A percentile compares a stretch with the other conserved stretches of the same genome.
phyloP scores from a whole-genome alignment of 805 yeast species.

The Candida stauntonica region DNA sequence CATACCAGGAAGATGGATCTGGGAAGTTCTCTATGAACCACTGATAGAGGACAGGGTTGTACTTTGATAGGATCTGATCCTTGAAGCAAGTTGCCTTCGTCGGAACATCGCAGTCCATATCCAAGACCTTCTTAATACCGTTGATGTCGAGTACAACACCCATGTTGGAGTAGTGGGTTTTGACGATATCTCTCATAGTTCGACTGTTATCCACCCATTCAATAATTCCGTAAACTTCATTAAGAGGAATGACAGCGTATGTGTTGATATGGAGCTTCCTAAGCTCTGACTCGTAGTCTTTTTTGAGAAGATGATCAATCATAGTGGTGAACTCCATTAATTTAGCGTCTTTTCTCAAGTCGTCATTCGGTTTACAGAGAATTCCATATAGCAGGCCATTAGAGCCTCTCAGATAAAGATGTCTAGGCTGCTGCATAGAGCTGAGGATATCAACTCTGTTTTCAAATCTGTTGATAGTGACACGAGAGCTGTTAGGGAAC shows the following conservation, averaged over 20 bases:
- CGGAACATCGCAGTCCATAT: conserved; percentile 24
- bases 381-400: conserved; percentile 72
- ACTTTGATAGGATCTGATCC: conserved; percentile 28
- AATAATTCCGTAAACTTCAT: conserved; percentile 83
- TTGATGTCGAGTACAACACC: conserved; percentile 32
- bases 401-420: conserved; percentile 69
- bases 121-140: conserved; percentile 26
- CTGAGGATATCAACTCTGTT: conserved; percentile 64
- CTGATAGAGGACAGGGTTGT: conserved; percentile 69
- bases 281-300: conserved; percentile 67
- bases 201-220: conserved; percentile 81
- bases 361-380: conserved; percentile 83
- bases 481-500: conserved; percentile 38
- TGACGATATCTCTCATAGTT: conserved; percentile 63
- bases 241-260: conserved; percentile 84
- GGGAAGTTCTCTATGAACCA: conserved; percentile 91
- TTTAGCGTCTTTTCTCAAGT: conserved; percentile 91
- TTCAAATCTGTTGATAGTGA: conserved; percentile 60
- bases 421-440: conserved; percentile 85
- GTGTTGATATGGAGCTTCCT: conserved; percentile 69
- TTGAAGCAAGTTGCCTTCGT: conserved; percentile 36
- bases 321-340: conserved; percentile 85
- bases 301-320: conserved; percentile 66
- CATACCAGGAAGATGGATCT: conserved; percentile 85
- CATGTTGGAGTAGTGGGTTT: conserved; percentile 37